A percentile compares a stretch with the other conserved stretches of the same genome.
These are phyloP conservation scores for Podila epigama DNA, from an alignment of 192 early-diverging fungal species.

Conservation along the genomic window DNA sequence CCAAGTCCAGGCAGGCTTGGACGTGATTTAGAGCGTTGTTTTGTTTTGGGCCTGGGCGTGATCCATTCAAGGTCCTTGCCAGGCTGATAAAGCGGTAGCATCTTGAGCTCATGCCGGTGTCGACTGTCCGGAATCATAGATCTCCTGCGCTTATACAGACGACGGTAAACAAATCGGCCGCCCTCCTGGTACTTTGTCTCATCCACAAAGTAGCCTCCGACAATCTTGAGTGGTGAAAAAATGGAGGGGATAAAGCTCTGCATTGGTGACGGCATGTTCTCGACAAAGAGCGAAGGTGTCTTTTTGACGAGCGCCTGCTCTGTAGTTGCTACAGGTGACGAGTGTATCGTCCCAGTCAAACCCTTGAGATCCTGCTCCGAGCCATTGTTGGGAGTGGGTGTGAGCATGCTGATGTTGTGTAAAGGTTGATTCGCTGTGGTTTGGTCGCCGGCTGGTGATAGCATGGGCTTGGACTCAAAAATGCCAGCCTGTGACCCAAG, in stretches of 20 bases:
- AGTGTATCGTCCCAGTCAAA: background rate
- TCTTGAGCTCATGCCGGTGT: constrained; percentile 11
- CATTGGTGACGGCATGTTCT: constrained; percentile 17
- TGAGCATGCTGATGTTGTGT: constrained; percentile 27
- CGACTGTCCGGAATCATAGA: background rate
- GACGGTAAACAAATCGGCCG: constrained; percentile 28
- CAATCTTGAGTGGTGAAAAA: constrained; percentile 39
- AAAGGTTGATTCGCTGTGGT: background rate
- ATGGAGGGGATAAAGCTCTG: constrained; percentile 48
- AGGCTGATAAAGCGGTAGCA: constrained; percentile 42
- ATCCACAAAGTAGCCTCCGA: constrained; percentile 35
- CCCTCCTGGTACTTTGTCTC: constrained; percentile 43
- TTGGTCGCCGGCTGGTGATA: constrained; percentile 13
- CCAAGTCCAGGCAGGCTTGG: background rate
- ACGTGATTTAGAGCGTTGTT: background rate
- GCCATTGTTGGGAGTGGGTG: constrained; percentile 4
- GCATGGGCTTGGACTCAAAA: background rate
- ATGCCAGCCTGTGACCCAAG: background rate
- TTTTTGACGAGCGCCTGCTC: constrained; percentile 12
- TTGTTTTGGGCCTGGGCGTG: constrained; percentile 10
- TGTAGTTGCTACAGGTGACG: background rate
- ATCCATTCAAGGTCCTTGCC: constrained; percentile 47
- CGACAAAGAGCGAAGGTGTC: constrained; percentile 22
- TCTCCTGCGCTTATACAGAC: constrained; percentile 31
- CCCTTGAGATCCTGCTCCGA: constrained; percentile 6